Conservation (phyloP, 2,329 filamentous ascomycete species). For the Penicillium sp. region DNA sequence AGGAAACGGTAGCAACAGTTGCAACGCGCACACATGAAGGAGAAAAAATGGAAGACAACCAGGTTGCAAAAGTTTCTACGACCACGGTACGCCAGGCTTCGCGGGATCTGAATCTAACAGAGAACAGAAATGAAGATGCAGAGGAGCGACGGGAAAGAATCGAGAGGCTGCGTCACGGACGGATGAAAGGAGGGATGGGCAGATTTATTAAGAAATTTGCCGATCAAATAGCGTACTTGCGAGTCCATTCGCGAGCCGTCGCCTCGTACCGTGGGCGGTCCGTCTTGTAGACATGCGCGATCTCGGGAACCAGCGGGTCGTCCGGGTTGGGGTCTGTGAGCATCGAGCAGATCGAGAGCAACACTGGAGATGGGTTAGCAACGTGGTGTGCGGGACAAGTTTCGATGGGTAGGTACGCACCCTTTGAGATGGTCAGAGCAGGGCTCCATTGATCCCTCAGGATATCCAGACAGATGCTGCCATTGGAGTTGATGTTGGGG, state of each 20-base stretch:
- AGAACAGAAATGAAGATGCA: slow-evolving; percentile 19
- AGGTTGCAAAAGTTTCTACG: slow-evolving; percentile 32
- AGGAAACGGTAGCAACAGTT: slow-evolving; percentile 1
- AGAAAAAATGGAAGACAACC: slow-evolving; percentile 13
- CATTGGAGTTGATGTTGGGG: slow-evolving; percentile 99
- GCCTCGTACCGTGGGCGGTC: slow-evolving; percentile 94
- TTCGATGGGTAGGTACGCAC: slow-evolving; percentile 49
- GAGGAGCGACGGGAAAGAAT: slow-evolving; percentile 9
- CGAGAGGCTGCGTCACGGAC: slow-evolving; percentile 12
- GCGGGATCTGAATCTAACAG: slow-evolving; percentile 35
- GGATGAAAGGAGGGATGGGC: slow-evolving; percentile 28
- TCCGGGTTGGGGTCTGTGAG: slow-evolving; percentile 99
- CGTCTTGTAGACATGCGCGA: slow-evolving; percentile 99
- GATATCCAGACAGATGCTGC: slow-evolving; percentile 98
- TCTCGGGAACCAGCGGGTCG: slow-evolving; percentile 97
- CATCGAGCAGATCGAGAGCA: slow-evolving; percentile 99
- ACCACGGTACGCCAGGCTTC: slow-evolving; percentile 41
- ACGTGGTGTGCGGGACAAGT: background rate
- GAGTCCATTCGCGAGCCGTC: slow-evolving; percentile 95
- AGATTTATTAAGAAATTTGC: slow-evolving; percentile 26
- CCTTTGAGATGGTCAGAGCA: slow-evolving; percentile 97
- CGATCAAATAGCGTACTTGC: slow-evolving; percentile 92
- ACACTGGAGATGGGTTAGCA: slow-evolving; percentile 56
- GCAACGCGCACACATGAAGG: slow-evolving; percentile 15
- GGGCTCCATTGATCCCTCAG: slow-evolving; percentile 99